Evolutionary conservation across 148 eudicot species (phyloP).

Genomic region (Amaranthus hypochondriacus): DNA sequence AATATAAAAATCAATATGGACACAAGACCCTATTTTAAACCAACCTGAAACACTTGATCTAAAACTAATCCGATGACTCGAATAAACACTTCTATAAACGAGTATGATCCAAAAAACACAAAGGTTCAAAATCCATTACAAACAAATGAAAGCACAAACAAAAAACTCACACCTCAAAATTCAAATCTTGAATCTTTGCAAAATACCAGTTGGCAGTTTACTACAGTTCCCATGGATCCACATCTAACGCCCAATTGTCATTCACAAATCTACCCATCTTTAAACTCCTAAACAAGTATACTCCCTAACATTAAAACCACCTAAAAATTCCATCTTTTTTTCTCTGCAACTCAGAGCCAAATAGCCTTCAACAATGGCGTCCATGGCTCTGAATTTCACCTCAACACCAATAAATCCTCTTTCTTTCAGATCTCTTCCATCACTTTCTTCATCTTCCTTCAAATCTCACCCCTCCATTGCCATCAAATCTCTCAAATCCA

Average conservation of each 20-base stretch:
- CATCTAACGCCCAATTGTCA: background rate
- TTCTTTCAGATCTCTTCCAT: slow-evolving; percentile 27
- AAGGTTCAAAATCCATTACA: too few species aligned
- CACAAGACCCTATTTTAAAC: too few species aligned
- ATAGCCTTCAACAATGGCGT: slow-evolving; percentile 48
- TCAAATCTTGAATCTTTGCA: too few species aligned
- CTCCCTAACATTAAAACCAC: background rate
- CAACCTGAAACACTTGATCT: too few species aligned
- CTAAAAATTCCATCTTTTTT: background rate
- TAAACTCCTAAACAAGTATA: background rate
- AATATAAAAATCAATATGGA: too few species aligned
- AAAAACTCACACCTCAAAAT: too few species aligned
- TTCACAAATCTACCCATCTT: background rate
- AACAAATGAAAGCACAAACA: too few species aligned
- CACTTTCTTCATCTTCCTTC: background rate
- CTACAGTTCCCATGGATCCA: background rate
- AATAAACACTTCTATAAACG: too few species aligned
- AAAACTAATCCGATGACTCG: too few species aligned
- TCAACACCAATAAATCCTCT: slow-evolving; percentile 35
- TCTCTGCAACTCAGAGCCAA: slow-evolving; percentile 3
- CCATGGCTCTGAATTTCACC: slow-evolving; percentile 37
- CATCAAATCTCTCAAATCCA: slow-evolving; percentile 20
- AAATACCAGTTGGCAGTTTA: too few species aligned
- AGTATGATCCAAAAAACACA: too few species aligned
- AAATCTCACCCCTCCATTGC: slow-evolving; percentile 30